These are phyloP conservation scores for Auxenochlorella pyrenoidosa DNA, from an alignment of 139 green algal genomes.

Conservation along the genomic window DNA sequence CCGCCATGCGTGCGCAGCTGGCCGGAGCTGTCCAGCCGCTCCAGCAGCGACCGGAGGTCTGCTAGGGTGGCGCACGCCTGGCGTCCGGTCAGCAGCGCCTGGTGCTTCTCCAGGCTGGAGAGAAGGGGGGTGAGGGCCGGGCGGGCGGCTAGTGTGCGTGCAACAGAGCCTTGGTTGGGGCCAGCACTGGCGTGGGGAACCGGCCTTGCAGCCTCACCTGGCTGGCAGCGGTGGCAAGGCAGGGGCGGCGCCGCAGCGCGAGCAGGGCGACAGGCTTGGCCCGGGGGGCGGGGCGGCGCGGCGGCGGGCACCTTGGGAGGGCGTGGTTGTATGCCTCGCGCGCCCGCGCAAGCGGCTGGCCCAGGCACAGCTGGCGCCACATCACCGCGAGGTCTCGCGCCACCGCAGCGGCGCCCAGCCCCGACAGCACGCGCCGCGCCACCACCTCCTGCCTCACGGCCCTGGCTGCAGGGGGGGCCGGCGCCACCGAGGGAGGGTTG, in stretches of 20 bases:
- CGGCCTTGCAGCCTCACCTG: neutral
- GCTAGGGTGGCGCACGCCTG: neutral
- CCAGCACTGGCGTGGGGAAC: too few relatives aligned
- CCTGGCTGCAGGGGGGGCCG: neutral
- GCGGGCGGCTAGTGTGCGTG: neutral
- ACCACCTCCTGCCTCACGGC: neutral
- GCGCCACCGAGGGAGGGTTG: neutral
- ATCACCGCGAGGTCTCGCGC: neutral
- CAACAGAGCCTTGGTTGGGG: neutral
- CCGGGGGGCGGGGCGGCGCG: too few relatives aligned
- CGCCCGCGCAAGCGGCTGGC: neutral
- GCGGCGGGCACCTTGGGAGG: neutral
- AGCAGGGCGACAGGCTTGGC: too few relatives aligned
- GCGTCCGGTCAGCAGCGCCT: neutral
- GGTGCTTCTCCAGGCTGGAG: neutral
- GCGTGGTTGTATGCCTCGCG: neutral
- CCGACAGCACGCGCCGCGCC: neutral
- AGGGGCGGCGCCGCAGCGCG: too few relatives aligned
- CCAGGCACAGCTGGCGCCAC: neutral
- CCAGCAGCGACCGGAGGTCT: neutral
- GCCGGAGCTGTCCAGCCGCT: neutral
- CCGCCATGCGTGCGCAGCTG: neutral
- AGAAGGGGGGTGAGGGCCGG: neutral
- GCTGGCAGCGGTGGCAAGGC: too few relatives aligned
- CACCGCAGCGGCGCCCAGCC: neutral